These are phyloP conservation scores for Pseudocercospora crystallina DNA, from an alignment of 2,329 filamentous ascomycete genomes.

Conservation along the genomic window DNA sequence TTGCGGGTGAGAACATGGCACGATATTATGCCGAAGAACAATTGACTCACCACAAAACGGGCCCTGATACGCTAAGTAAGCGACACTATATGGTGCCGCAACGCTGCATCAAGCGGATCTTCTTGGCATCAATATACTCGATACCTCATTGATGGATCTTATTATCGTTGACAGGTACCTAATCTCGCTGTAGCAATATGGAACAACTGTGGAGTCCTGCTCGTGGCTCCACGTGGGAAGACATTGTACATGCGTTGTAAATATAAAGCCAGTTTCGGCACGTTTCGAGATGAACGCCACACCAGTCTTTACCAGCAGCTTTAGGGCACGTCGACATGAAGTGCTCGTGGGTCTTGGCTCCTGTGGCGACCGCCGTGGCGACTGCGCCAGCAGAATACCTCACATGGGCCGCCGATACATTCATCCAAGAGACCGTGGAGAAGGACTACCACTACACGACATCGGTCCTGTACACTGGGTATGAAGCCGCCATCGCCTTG, in stretches of 20 bases:
- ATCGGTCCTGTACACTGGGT: slow-evolving; percentile 20
- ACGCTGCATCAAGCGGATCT: background rate
- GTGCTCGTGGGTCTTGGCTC: slow-evolving; percentile 4
- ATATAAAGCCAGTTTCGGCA: background rate
- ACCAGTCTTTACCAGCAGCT: background rate
- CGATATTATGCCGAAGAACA: slow-evolving; percentile 4
- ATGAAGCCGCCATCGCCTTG: slow-evolving; percentile 18
- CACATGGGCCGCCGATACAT: slow-evolving; percentile 18
- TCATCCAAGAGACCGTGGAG: slow-evolving; percentile 14
- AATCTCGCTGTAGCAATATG: slow-evolving; percentile 6
- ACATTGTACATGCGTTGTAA: background rate
- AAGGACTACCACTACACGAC: slow-evolving; percentile 21
- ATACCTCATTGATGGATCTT: slow-evolving; percentile 1
- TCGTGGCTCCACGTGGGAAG: background rate
- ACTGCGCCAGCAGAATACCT: slow-evolving; percentile 19
- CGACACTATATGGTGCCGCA: slow-evolving; percentile 2
- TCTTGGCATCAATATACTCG: slow-evolving; percentile 10
- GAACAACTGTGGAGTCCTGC: background rate
- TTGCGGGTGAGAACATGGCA: background rate
- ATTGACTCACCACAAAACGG: slow-evolving; percentile 2
- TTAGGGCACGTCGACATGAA: slow-evolving; percentile 8
- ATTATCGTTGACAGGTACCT: background rate
- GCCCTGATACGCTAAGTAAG: slow-evolving; percentile 1
- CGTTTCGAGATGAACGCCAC: background rate
- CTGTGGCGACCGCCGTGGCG: slow-evolving; percentile 1